Percentiles rank a stretch among this genome's conserved stretches.
Evolutionary conservation across 768 basidiomycete genomes (phyloP).

Genomic region (Tulasnella sp.): DNA sequence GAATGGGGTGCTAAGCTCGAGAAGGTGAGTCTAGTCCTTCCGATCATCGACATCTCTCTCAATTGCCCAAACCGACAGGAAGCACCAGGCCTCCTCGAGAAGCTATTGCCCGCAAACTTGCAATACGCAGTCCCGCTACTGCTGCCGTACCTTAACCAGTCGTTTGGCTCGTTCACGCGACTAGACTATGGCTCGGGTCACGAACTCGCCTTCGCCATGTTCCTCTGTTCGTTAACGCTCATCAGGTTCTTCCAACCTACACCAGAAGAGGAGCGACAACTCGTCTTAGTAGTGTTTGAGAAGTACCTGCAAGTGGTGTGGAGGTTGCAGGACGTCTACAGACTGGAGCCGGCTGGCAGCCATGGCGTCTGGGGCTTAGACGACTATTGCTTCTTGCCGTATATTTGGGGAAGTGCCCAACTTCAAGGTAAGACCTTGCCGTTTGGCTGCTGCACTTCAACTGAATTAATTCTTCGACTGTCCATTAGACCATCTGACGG

Average conservation of each 20-base stretch:
- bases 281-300: slow-evolving; percentile 58
- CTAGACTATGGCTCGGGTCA: slow-evolving; percentile 98
- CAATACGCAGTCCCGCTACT: slow-evolving; percentile 56
- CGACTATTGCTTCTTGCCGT: slow-evolving; percentile 84
- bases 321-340: slow-evolving; percentile 82
- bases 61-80: slow-evolving; percentile 18
- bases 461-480: background rate
- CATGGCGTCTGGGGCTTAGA: slow-evolving; percentile 99
- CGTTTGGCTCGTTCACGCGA: slow-evolving; percentile 86
- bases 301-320: slow-evolving; percentile 76
- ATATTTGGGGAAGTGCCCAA: slow-evolving; percentile 88
- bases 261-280: slow-evolving; percentile 57
- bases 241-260: slow-evolving; percentile 59
- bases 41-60: background rate
- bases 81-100: slow-evolving; percentile 49
- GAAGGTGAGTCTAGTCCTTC: slow-evolving; percentile 52
- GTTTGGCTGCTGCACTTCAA: background rate
- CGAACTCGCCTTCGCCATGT: slow-evolving; percentile 81
- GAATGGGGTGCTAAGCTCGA: slow-evolving; percentile 76
- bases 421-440: slow-evolving; percentile 55
- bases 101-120: slow-evolving; percentile 50
- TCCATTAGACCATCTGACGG: slow-evolving; percentile 18
- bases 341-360: slow-evolving; percentile 91
- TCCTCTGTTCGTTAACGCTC: slow-evolving; percentile 69
- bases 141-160: slow-evolving; percentile 70